phyloP scores from a whole-genome alignment of 1,284 basidiomycete genomes.

The Malassezia nana region DNA sequence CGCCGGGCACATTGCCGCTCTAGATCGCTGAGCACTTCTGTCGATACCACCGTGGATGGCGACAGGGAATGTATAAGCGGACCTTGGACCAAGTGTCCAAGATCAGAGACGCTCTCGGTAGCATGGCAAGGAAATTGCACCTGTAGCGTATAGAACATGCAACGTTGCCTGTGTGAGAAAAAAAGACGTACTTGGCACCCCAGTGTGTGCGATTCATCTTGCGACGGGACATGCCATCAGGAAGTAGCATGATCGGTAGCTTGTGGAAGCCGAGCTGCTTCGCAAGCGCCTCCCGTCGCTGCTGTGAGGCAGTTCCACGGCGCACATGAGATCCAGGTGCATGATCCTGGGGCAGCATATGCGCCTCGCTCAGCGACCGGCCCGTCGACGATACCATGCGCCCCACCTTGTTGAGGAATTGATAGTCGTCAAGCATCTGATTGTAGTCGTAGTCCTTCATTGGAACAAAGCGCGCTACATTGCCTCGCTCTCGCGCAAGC shows the following conservation, averaged over 20 bases:
- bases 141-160: constrained; percentile 8
- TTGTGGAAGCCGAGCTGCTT: constrained; percentile 9
- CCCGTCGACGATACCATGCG: constrained; percentile 13
- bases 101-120: not conserved
- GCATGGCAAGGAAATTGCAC: not conserved
- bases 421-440: constrained; percentile 16
- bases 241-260: constrained; percentile 17
- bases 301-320: constrained; percentile 6
- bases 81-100: not conserved
- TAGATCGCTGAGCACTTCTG: not conserved
- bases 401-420: constrained; percentile 15
- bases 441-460: constrained; percentile 17
- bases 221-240: constrained; percentile 15
- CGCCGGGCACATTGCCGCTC: not conserved
- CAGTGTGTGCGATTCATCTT: constrained; percentile 7
- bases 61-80: not conserved
- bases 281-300: constrained; percentile 7
- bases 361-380: not conserved
- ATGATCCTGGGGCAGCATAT: not conserved
- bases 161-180: constrained; percentile 1
- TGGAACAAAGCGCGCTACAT: constrained; percentile 2
- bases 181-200: constrained; percentile 3
- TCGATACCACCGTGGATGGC: not conserved
- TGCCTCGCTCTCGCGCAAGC: not conserved
- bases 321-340: not conserved